These are phyloP conservation scores for Amanita inopinata DNA, from an alignment of 768 basidiomycete species.

Conservation along the genomic window DNA sequence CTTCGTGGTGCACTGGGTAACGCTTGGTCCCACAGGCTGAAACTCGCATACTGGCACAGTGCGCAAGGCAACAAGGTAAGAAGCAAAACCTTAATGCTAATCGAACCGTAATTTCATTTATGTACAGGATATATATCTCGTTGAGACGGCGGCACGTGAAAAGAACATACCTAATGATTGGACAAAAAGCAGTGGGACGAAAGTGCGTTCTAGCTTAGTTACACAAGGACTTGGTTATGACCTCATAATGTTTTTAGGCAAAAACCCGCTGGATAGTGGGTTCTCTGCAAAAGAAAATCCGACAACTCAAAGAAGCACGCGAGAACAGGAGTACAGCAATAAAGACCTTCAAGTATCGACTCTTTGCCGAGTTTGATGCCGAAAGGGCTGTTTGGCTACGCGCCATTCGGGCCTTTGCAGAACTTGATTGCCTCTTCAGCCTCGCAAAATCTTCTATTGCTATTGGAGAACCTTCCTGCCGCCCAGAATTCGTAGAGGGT, in stretches of 20 bases:
- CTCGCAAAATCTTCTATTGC: slow-evolving; percentile 83
- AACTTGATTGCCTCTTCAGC: slow-evolving; percentile 94
- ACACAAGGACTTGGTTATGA: background rate
- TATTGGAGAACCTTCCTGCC: slow-evolving; percentile 88
- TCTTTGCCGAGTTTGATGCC: slow-evolving; percentile 74
- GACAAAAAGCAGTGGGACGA: slow-evolving; percentile 72
- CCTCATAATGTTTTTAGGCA: slow-evolving; percentile 31
- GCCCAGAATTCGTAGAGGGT: slow-evolving; percentile 80
- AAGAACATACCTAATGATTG: slow-evolving; percentile 74
- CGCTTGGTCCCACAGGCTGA: slow-evolving; percentile 17
- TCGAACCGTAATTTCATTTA: background rate
- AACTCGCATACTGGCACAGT: slow-evolving; percentile 44
- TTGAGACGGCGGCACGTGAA: slow-evolving; percentile 56
- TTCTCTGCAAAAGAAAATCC: slow-evolving; percentile 58
- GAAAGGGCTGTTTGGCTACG: slow-evolving; percentile 77
- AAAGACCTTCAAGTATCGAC: slow-evolving; percentile 72
- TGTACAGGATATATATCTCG: slow-evolving; percentile 77
- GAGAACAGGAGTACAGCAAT: slow-evolving; percentile 76
- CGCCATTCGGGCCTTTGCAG: slow-evolving; percentile 78
- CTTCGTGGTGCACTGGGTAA: background rate
- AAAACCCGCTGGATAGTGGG: slow-evolving; percentile 72
- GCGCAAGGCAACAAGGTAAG: slow-evolving; percentile 70
- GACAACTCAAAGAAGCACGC: slow-evolving; percentile 84
- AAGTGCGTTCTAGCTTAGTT: slow-evolving; percentile 35
- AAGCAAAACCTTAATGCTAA: background rate